Conservation (phyloP, 1,139 yeast genomes). For the Yarrowia galli region DNA sequence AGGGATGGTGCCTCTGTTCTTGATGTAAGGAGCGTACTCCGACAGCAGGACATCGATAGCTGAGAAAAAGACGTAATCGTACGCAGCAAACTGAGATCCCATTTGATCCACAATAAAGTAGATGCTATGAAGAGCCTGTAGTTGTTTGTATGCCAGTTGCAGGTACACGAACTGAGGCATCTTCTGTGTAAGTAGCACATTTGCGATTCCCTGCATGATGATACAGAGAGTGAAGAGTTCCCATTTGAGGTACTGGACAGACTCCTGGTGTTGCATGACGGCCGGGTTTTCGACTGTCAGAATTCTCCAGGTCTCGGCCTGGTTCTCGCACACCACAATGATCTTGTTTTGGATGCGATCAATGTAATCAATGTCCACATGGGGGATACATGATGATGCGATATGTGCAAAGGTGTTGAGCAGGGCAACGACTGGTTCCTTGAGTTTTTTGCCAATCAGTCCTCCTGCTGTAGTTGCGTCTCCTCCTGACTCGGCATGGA, state of each 20-base stretch:
- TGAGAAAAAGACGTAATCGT: conserved; percentile 35
- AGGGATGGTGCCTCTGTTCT: conserved; percentile 16
- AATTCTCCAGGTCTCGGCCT: conserved; percentile 29
- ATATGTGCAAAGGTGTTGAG: conserved; percentile 35
- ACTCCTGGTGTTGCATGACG: conserved; percentile 5
- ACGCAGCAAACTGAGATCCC: conserved; percentile 35
- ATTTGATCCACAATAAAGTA: conserved; percentile 29
- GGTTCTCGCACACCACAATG: conserved; percentile 35
- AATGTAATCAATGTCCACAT: conserved; percentile 30
- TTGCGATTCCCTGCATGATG: conserved; percentile 37
- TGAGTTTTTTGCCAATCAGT: conserved; percentile 15
- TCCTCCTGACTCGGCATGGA: conserved; percentile 11
- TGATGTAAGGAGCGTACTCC: conserved; percentile 35
- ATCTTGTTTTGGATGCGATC: conserved; percentile 32
- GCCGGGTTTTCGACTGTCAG: not conserved
- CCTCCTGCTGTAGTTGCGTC: conserved; percentile 6
- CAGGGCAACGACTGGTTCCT: conserved; percentile 26
- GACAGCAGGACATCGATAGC: conserved; percentile 26
- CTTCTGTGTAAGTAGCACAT: conserved; percentile 16
- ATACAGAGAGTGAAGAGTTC: conserved; percentile 24
- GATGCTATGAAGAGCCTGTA: conserved; percentile 25
- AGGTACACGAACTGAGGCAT: conserved; percentile 12
- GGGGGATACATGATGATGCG: conserved; percentile 8
- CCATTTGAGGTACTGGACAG: conserved; percentile 33
- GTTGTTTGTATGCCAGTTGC: conserved; percentile 28